Base-by-base conservation (phyloP, 139 green algal genomes). In the Spirogloea muscicola region DNA sequence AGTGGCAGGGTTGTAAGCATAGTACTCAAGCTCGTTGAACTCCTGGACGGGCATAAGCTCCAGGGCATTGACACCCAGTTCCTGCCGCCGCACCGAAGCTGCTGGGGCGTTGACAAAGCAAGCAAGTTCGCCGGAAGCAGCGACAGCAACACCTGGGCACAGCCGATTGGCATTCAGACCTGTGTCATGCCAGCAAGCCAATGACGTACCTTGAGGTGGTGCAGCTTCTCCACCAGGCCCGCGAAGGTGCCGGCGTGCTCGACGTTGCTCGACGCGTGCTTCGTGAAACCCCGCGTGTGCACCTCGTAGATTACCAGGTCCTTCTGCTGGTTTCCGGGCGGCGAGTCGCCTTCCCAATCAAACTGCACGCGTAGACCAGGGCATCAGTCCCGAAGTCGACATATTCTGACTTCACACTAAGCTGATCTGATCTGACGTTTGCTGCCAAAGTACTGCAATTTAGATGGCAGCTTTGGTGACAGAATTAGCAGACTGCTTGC, bases 21-120 rank as follows among this genome's bases (percentile, higher is more conserved):
- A 96, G 82, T 98, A 98, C 84, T 99, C 94, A 0, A 99, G 84
- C 85, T 99, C 95, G 72, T 99, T 98, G 83, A 98, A 98, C 83
- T 98, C 94, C n/a, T 96, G 86, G 2, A 96, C 72, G 0, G 95
- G 95, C 85, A 98, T 76, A 72, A 99, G 87, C 87, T 99, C 95
- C 21, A 99, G 84, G 3, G 89, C 88, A 49, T 93, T 99, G 18
- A 98, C 76, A 0, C 95, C 95, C 63, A 99, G 79, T 0, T 39
- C 67, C 65, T 78, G 70, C 48, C n/a, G n/a, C n/a, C n/a, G n/a
- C n/a, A n/a, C n/a, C n/a, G n/a, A n/a, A n/a, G n/a, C n/a, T n/a
- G n/a, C n/a, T n/a, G n/a, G n/a, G n/a, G n/a, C n/a, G n/a, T n/a
- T n/a, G n/a, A n/a, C n/a, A n/a, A n/a, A n/a, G n/a, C n/a, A n/a